Conservation (phyloP, 306 rosid genomes). For the Echinosophora koreensis region DNA sequence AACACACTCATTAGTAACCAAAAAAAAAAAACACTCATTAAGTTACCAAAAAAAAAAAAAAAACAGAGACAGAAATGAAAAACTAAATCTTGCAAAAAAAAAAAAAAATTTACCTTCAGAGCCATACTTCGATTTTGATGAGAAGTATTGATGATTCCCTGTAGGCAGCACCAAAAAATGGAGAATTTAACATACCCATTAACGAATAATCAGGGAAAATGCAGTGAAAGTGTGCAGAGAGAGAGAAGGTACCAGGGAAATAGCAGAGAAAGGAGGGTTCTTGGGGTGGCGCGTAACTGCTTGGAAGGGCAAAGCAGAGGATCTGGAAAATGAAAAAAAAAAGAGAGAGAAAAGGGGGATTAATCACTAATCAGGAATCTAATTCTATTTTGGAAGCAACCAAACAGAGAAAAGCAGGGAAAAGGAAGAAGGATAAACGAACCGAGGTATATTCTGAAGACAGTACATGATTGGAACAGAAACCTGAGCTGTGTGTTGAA, state of each 20-base stretch:
- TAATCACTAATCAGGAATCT: not conserved
- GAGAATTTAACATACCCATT: constrained; percentile 21
- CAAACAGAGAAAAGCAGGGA: not conserved
- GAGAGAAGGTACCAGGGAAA: constrained; percentile 52
- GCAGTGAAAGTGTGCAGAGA: not conserved
- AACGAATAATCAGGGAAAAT: not conserved
- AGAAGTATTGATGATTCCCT: constrained; percentile 56
- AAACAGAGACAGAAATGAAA: constrained; percentile 9
- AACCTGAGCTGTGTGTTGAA: constrained; percentile 12
- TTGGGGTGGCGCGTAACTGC: constrained; percentile 52
- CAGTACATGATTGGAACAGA: constrained; percentile 61
- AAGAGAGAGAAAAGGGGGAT: not conserved
- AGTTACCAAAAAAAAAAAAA: too few relatives aligned
- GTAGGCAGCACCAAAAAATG: not conserved
- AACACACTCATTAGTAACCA: not conserved
- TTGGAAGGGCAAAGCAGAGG: constrained; percentile 58
- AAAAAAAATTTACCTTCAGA: constrained; percentile 63
- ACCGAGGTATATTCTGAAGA: constrained; percentile 74
- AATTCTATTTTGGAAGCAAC: not conserved
- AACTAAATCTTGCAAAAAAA: not conserved
- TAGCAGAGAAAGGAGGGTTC: constrained; percentile 41
- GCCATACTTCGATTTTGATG: constrained; percentile 59
- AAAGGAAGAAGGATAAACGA: not conserved
- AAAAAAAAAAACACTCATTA: not conserved
- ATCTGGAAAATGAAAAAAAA: constrained; percentile 60